Evolutionary conservation across 768 basidiomycete genomes (phyloP).

Genomic region (Naganishia randhawae): DNA sequence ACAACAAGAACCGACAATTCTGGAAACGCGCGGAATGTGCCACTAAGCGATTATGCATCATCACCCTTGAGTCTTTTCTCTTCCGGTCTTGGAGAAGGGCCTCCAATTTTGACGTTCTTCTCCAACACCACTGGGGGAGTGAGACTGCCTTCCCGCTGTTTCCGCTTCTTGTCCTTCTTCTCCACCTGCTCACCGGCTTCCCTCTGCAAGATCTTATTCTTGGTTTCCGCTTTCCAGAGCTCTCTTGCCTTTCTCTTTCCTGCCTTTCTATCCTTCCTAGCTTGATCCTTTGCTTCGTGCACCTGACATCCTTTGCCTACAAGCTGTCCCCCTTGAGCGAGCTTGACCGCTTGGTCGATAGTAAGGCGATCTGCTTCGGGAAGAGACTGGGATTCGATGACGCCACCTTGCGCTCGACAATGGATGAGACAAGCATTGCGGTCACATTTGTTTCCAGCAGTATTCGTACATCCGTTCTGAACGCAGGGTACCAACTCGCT

Average conservation of each 20-base stretch:
- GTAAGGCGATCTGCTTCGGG: constrained; percentile 29
- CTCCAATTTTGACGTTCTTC: background rate
- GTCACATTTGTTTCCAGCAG: constrained; percentile 42
- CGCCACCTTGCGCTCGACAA: constrained; percentile 40
- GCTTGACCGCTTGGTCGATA: constrained; percentile 29
- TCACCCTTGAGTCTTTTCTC: constrained; percentile 23
- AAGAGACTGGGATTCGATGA: constrained; percentile 21
- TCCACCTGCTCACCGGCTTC: background rate
- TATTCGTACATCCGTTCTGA: constrained; percentile 32
- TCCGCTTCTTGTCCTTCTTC: constrained; percentile 14
- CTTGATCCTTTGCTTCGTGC: constrained; percentile 49
- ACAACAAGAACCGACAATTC: no score
- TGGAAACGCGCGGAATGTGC: background rate
- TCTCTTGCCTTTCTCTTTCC: constrained; percentile 34
- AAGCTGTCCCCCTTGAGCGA: constrained; percentile 33
- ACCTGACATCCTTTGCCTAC: constrained; percentile 47
- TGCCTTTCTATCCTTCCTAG: constrained; percentile 39
- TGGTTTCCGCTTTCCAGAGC: constrained; percentile 14
- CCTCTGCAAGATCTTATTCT: background rate
- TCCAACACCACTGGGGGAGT: background rate
- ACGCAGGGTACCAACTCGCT: background rate
- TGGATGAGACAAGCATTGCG: constrained; percentile 45
- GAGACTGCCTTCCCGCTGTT: constrained; percentile 15
- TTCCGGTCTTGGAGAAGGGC: constrained; percentile 8
- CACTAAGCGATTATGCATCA: background rate